phyloP scores from a whole-genome alignment of 2,329 filamentous ascomycete species.

The Talaromyces sp. region DNA sequence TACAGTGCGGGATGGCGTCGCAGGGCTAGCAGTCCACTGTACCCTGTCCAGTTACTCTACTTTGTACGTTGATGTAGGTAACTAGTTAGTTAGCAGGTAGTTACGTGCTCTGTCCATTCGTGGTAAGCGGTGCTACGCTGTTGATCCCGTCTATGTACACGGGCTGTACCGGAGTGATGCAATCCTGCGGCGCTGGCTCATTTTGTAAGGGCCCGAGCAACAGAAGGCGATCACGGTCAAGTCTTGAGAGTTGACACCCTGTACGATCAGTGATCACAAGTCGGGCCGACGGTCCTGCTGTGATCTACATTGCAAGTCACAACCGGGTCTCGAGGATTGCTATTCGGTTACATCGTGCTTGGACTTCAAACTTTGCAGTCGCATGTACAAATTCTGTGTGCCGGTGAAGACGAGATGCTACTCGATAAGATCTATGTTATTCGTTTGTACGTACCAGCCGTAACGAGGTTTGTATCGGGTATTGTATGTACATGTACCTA shows the following conservation, averaged over 20 bases:
- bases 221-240: not conserved
- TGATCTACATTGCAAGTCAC: conserved; percentile 9
- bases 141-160: not conserved
- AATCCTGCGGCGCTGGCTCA: not conserved
- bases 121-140: not conserved
- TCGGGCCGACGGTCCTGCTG: not conserved
- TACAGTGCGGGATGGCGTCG: conserved; percentile 6
- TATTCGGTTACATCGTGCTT: not conserved
- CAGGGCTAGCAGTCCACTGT: not conserved
- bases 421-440: no score
- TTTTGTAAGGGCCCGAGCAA: not conserved
- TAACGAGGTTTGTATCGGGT: not conserved
- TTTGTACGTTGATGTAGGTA: not conserved
- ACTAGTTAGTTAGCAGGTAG: no score
- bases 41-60: not conserved
- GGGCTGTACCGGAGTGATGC: not conserved
- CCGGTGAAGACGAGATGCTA: not conserved
- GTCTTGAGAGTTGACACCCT: not conserved
- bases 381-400: not conserved
- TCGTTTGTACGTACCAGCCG: not conserved
- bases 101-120: not conserved
- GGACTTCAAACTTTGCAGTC: not conserved
- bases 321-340: not conserved
- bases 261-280: not conserved
- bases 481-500: not conserved